Evolutionary conservation across 2,329 filamentous ascomycete genomes (phyloP).

Genomic region (Fusarium subtropicale): DNA sequence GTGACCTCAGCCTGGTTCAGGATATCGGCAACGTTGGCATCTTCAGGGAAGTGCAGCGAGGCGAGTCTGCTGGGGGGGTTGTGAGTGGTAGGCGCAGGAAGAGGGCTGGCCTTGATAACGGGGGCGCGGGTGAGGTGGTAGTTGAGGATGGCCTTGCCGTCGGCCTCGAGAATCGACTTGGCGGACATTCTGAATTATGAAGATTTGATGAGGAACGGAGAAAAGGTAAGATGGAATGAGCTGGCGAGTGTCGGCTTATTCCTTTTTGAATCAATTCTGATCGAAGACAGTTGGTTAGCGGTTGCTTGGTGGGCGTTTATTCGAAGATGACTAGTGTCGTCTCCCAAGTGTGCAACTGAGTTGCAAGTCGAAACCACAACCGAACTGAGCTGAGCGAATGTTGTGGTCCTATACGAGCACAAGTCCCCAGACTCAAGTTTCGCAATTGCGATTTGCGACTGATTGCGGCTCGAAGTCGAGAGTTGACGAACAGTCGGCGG

Average conservation of each 20-base stretch:
- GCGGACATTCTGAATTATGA: constrained; percentile 61
- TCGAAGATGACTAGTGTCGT: constrained; percentile 25
- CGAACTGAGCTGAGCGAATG: constrained; percentile 24
- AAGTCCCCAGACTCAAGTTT: constrained; percentile 7
- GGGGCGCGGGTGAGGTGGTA: constrained; percentile 98
- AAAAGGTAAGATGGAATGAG: constrained; percentile 39
- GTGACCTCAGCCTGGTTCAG: constrained; percentile 96
- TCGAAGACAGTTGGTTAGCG: constrained; percentile 31
- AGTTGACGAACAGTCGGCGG: constrained; percentile 38
- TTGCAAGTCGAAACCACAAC: constrained; percentile 21
- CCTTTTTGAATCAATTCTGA: constrained; percentile 44
- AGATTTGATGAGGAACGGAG: constrained; percentile 39
- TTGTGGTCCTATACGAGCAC: constrained; percentile 11
- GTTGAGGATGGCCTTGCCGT: constrained; percentile 99
- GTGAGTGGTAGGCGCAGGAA: constrained; percentile 85
- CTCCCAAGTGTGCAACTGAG: constrained; percentile 32
- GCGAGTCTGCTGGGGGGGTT: constrained; percentile 93
- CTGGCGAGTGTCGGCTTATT: constrained; percentile 46
- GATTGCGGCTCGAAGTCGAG: constrained; percentile 23
- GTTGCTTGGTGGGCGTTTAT: constrained; percentile 10
- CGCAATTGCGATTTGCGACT: constrained; percentile 12
- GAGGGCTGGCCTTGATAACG: constrained; percentile 97
- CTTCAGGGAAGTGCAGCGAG: constrained; percentile 91
- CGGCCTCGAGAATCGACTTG: constrained; percentile 98
- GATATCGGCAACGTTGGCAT: constrained; percentile 82